phyloP scores from a whole-genome alignment of 2,329 filamentous ascomycete genomes.

The Huntiella savannae region DNA sequence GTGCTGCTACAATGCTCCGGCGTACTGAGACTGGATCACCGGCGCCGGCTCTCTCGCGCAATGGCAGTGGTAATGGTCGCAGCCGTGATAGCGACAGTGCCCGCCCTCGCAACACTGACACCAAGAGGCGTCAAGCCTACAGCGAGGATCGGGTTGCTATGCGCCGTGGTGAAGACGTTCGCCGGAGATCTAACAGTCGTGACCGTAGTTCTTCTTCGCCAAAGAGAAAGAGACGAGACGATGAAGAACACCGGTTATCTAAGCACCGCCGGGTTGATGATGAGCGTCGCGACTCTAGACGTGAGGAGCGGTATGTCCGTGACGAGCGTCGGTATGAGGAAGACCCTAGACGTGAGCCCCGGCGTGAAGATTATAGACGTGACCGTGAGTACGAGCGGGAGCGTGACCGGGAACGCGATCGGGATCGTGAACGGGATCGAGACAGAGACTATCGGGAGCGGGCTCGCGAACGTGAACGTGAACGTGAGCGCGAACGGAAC shows the following conservation, averaged over 20 bases:
- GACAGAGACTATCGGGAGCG: constrained; percentile 14
- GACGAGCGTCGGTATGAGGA: constrained; percentile 14
- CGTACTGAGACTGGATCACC: constrained; percentile 52
- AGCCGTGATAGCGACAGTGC: constrained; percentile 29
- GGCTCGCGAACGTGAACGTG: constrained; percentile 13
- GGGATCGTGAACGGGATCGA: constrained; percentile 13
- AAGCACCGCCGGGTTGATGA: constrained; percentile 26
- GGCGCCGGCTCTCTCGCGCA: constrained; percentile 28
- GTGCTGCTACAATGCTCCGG: constrained; percentile 37
- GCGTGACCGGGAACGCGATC: constrained; percentile 15
- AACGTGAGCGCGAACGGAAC: constrained; percentile 10
- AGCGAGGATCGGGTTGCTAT: constrained; percentile 26
- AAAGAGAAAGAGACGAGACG: constrained; percentile 12
- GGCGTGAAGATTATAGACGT: constrained; percentile 18
- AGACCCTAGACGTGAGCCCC: constrained; percentile 15
- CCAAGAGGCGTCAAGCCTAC: constrained; percentile 39
- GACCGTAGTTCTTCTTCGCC: constrained; percentile 18
- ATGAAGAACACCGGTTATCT: constrained; percentile 19
- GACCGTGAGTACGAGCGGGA: constrained; percentile 15
- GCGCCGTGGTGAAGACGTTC: constrained; percentile 28
- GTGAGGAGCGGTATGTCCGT: constrained; percentile 8
- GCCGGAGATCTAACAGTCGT: constrained; percentile 16
- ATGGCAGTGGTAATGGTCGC: constrained; percentile 26
- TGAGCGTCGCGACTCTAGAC: constrained; percentile 17
- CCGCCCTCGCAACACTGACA: constrained; percentile 22